Base-by-base conservation (phyloP, 306 rosid genomes). In the Prunus fruticosa region DNA sequence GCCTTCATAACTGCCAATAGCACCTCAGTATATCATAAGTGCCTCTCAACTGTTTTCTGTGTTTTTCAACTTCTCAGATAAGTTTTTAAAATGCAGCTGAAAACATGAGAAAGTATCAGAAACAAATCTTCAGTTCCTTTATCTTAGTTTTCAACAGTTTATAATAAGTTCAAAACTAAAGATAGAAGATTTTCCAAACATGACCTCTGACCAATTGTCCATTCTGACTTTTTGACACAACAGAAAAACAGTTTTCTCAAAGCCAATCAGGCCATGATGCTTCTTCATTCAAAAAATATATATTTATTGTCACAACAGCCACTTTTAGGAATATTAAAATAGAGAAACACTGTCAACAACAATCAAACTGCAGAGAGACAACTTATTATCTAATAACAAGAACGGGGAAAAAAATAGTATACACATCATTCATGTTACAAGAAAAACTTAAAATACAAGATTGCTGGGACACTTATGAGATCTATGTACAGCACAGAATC, bases 401-500 rank as follows among this genome's bases (percentile, higher is more conserved):
- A 68, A 70, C 69, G 80, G 61, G 68, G 71, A 30, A 71, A 67
- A 73, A 73, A 63, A 65, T 80, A 83, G 84, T 64, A 78, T 80
- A 88, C 86, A 65, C 85, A 23, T 62, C 56, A 87, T 85, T 88
- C 79, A 77, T 69, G 71, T 85, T 85, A 89, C 91, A 87, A 64
- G 76, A 76, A 87, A 86, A 87, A 74, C 82, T 82, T 79, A 68
- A 68, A 86, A 86, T 89, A 91, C 89, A 89, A 80, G 84, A 82
- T 82, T 81, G 84, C 85, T 73, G 75, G 19, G 80, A 82, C 86
- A 82, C 85, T 81, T 81, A 86, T 78, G 87, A 80, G 82, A 80
- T 75, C 90, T 91, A 93, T 89, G 89, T 87, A 93, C 96, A 91
- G 72, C 82, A 83, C 86, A 85, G 87, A 85, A 84, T 83, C 88